Base-by-base conservation (phyloP, 805 yeast species). In the Metschnikowia corniflorae region DNA sequence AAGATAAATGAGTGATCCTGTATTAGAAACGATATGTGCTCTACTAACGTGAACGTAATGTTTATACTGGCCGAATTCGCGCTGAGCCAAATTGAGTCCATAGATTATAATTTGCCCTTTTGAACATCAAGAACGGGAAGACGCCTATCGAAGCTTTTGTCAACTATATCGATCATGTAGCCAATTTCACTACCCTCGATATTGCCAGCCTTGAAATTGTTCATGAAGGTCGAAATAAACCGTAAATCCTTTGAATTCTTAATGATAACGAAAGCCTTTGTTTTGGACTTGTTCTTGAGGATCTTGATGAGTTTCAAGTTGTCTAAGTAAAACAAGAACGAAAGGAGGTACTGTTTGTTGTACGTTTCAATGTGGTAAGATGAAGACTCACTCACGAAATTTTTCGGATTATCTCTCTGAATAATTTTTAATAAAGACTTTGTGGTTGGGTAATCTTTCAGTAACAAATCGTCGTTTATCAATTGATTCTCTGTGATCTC, bases 281-380 rank as follows among this genome's bases (percentile, higher is more conserved):
- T 66, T 42, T 61, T 64, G 7, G 68, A 51, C 50, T 65, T 65
- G 47, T 68, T 67, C 48, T 67, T 67, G 47, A 61, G 58, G 18
- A 68, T 64, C 34, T 50, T 51, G 16, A 68, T 54, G 38, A 66
- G 50, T 29, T 47, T 47, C 37, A 67, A 51, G 41, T 65, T 57
- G 43, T 62, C 51, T 40, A 66, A 50, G 42, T 64, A 67, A 38
- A 61, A 67, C 37, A 68, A 53, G 35, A 63, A 60, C 30, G 66
- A 59, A 22, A 68, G 50, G 33, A 68, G 54, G 46, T 68, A 67
- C 44, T 67, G 72, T 49, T 67, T 68, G 45, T 68, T 67, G 39
- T 57, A 55, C 6, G 65, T 53, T 46, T 68, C 73, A 26, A 59
- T 39, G 27, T 50, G 53, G 18, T 47, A 46, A 5, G 41, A 29